Base-by-base conservation (phyloP, 2,329 filamentous ascomycete genomes). In the Colletotrichum tropicicola region DNA sequence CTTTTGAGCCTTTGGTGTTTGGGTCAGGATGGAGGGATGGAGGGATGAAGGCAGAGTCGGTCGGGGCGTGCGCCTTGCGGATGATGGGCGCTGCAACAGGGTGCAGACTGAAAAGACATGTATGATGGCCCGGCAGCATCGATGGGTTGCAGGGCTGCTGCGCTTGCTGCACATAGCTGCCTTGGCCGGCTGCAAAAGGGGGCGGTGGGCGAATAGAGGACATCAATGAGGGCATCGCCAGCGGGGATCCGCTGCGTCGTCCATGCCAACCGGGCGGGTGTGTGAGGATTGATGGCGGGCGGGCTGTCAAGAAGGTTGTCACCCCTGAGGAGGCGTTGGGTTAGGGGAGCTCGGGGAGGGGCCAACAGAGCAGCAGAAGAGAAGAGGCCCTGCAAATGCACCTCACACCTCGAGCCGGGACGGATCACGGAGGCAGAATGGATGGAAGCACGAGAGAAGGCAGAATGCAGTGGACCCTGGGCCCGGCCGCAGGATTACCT, bases 201-300 rank as follows among this genome's bases (percentile, higher is more conserved):
- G 54, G 25, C 35, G 32, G 32, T 28, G 55, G 55, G 25, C 62
- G 57, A 65, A 65, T 65, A 45, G 39, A n/a, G 23, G 56, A 61
- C 58, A 51, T 65, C 51, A 65, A 30, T 65, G 62, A 65, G 47
- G 62, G 43, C 58, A 65, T 65, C 62, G 23, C 58, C 62, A 56
- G 62, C 51, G 62, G 62, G n/a, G 45, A 44, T 56, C 23, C 19
- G 35, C 41, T 56, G 62, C 49, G 44, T 35, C 30, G 9, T 62
- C 51, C 48, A 52, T 47, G 23, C 27, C 44, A 25, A 30, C 30
- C 30, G 28, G 49, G 51, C 37, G 62, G 57, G 62, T 62, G 61
- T 60, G 49, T 48, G 61, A 17, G 39, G n/a, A 17, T 43, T 10
- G 39, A 28, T 52, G 12, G 9, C 21, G 21, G 27, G 13, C 39